Evolutionary conservation across 2,329 filamentous ascomycete species (phyloP), one percentile per base, ranked within the genome.

Genomic region (Cryphonectria carpinicola): DNA sequence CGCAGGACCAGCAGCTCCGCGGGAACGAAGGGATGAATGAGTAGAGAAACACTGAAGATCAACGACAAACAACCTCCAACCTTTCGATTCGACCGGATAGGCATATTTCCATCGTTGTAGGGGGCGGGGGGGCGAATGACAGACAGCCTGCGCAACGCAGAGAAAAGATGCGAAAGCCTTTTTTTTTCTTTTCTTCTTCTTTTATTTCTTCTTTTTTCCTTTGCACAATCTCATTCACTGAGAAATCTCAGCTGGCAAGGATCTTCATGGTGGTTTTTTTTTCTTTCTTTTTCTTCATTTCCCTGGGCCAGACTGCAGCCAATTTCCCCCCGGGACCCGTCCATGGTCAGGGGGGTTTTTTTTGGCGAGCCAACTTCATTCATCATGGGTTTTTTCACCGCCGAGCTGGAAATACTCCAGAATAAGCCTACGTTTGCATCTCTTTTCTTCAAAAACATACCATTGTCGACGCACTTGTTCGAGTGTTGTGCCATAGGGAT

Each of bases 1-100:
- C 71, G 71, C 75, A 74, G 76, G 77, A 77, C 75, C 79, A 73
- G 64, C 76, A 75, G 75, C 76, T 76, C 77, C 77, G 75, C 75
- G 77, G 74, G 74, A 75, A 75, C 73, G 75, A 74, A 75, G 76
- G 73, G 75, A 76, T 73, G 74, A 78, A 68, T 76, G 46, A 49
- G 46, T 39, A 35, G 32, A 19, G 75, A 77, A 78, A 74, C 56
- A 75, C 71, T 76, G 76, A 76, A 77, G 32, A 76, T 76, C 75
- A 70, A 76, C 58, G 64, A 62, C 7, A 28, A 61, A 56, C 17
- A 35, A 28, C n/a, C 19, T 39, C n/a, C 4, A 46, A 39, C 37
- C 37, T 39, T n/a, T 67, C 56, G 49, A 52, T 63, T 56, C 32
- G 11, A 49, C 7, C 19, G 22, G 49, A 70, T 22, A 61, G 22